phyloP scores from a whole-genome alignment of 1,139 yeast species.

The Keqinozyma sinolaborantium region DNA sequence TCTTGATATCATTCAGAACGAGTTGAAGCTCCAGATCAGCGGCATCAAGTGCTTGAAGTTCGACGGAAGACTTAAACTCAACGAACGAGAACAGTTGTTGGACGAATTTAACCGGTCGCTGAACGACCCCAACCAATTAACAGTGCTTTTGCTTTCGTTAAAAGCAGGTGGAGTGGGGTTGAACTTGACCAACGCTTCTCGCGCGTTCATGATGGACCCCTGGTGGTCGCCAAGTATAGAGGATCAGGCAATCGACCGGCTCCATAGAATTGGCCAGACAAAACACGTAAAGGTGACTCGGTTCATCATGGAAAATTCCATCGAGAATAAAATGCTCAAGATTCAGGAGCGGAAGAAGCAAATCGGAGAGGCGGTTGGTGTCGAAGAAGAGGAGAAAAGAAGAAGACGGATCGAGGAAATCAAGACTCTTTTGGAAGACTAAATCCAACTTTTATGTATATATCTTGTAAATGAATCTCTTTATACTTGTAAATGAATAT shows the following conservation, averaged over 20 bases:
- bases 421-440: slow-evolving; percentile 65
- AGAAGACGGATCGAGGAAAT: slow-evolving; percentile 79
- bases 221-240: slow-evolving; percentile 98
- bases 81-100: slow-evolving; percentile 62
- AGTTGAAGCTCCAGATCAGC: slow-evolving; percentile 42
- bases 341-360: slow-evolving; percentile 86
- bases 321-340: slow-evolving; percentile 87
- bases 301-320: slow-evolving; percentile 77
- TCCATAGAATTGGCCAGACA: slow-evolving; percentile 87
- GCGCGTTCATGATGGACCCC: slow-evolving; percentile 93
- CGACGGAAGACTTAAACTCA: slow-evolving; percentile 76
- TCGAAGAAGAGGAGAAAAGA: slow-evolving; percentile 72
- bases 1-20: slow-evolving; percentile 69
- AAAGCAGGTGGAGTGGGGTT: slow-evolving; percentile 97
- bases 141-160: slow-evolving; percentile 67
- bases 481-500: background rate
- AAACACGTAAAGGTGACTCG: slow-evolving; percentile 71
- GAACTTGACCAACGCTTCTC: slow-evolving; percentile 80
- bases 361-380: slow-evolving; percentile 81
- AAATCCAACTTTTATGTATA: slow-evolving; percentile 4
- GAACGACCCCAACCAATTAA: slow-evolving; percentile 29
- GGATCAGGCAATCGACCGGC: slow-evolving; percentile 91
- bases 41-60: slow-evolving; percentile 48
- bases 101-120: slow-evolving; percentile 44
- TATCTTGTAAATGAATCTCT: too few relatives aligned